Evolutionary conservation across 1,284 basidiomycete genomes (phyloP).

Genomic region (Malassezia pachydermatis): DNA sequence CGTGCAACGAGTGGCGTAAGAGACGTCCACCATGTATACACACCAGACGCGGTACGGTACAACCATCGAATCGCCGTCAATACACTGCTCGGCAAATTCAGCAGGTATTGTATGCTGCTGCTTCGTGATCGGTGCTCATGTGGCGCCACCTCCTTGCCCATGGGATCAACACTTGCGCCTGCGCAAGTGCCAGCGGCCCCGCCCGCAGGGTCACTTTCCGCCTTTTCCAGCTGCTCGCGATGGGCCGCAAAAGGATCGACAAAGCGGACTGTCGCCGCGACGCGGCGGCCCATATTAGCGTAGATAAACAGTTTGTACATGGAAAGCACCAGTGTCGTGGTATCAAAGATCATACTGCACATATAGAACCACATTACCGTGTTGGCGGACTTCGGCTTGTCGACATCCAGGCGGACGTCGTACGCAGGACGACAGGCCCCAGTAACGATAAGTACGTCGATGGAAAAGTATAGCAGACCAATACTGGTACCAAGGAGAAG

Average conservation of each 20-base stretch:
- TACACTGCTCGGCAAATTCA: neutral
- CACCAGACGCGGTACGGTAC: neutral
- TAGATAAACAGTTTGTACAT: slow-evolving; percentile 21
- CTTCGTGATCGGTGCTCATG: neutral
- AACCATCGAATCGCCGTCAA: too few relatives aligned
- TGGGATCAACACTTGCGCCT: neutral
- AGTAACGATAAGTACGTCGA: slow-evolving; percentile 15
- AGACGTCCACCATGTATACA: slow-evolving; percentile 12
- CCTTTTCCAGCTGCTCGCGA: slow-evolving; percentile 2
- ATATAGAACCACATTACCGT: slow-evolving; percentile 31
- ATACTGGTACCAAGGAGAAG: slow-evolving; percentile 23
- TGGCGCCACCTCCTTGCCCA: neutral
- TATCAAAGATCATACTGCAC: slow-evolving; percentile 25
- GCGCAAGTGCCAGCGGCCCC: too few relatives aligned
- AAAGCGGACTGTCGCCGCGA: slow-evolving; percentile 3
- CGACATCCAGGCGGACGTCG: neutral
- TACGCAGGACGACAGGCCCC: slow-evolving; percentile 20
- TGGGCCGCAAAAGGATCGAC: slow-evolving; percentile 11
- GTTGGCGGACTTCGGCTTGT: slow-evolving; percentile 15
- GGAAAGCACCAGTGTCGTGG: slow-evolving; percentile 22
- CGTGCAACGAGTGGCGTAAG: slow-evolving; percentile 27
- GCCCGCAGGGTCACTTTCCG: neutral
- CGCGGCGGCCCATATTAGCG: slow-evolving; percentile 11
- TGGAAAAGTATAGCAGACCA: slow-evolving; percentile 23
- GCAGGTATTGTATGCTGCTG: neutral